A percentile compares a stretch with the other conserved stretches of the same genome.
These are phyloP conservation scores for Thalassia testudinum DNA, from an alignment of 116 monocot genomes.

Conservation along the genomic window DNA sequence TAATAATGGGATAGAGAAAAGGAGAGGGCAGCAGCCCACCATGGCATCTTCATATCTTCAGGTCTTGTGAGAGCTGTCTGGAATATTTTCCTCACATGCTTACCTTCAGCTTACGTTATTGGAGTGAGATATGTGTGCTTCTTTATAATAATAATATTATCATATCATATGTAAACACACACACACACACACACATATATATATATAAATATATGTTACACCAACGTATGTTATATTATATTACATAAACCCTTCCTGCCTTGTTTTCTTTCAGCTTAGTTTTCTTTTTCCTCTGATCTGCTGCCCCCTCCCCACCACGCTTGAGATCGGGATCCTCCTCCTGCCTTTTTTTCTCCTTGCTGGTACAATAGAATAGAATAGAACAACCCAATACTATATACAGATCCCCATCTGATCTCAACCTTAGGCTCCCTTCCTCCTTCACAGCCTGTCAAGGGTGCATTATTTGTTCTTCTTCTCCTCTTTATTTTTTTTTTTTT, in stretches of 20 bases:
- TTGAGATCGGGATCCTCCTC: neutral
- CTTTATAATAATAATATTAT: neutral
- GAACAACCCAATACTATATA: neutral
- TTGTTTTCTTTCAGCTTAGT: neutral
- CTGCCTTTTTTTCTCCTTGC: too few species aligned
- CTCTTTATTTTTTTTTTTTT: too few species aligned
- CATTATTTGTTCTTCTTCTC: neutral
- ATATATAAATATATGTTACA: too few species aligned
- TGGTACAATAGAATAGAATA: constrained; percentile 5
- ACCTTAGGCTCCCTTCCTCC: constrained; percentile 3
- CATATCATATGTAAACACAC: too few species aligned
- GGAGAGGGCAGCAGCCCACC: constrained; percentile 12
- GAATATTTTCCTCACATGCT: constrained; percentile 39
- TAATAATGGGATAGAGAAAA: neutral
- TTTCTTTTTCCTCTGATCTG: too few species aligned
- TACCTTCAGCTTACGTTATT: constrained; percentile 19
- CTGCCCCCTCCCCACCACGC: neutral
- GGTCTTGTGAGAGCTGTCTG: constrained; percentile 35
- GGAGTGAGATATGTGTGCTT: constrained; percentile 24
- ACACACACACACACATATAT: too few species aligned
- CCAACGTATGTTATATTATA: constrained; percentile 1
- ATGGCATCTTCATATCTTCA: constrained; percentile 27
- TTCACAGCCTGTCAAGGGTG: constrained; percentile 18
- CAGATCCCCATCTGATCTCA: constrained; percentile 5
- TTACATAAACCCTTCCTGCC: neutral